A percentile compares a stretch with the other conserved stretches of the same genome.
Conservation (phyloP, 345 rosid genomes). For the Lagerstroemia speciosa region DNA sequence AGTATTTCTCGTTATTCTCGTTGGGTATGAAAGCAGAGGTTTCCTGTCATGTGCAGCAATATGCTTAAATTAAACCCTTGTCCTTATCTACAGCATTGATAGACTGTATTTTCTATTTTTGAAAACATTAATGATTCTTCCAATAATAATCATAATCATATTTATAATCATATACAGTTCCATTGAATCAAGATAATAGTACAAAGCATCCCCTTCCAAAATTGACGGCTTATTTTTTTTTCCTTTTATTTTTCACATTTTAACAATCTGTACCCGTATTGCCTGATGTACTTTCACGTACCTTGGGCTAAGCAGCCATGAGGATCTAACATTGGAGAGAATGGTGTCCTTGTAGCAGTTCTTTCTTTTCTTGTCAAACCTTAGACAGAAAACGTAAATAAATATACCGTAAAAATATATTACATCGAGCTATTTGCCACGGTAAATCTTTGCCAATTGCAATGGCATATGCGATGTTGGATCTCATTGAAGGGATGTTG, state of each 20-base stretch:
- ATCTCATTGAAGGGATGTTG: background rate
- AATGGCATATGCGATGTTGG: background rate
- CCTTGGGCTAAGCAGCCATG: background rate
- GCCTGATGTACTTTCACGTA: background rate
- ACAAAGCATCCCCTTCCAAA: background rate
- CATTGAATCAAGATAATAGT: background rate
- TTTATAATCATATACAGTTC: background rate
- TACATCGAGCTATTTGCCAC: no score
- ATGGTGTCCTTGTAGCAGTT: background rate
- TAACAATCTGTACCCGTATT: background rate
- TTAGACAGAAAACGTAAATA: no score
- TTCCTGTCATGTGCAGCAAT: slow-evolving; percentile 1
- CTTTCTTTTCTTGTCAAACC: background rate
- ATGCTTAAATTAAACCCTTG: slow-evolving; percentile 3
- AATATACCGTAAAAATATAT: no score
- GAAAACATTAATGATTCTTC: background rate
- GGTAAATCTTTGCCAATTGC: no score
- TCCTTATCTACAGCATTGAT: background rate
- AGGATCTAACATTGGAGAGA: background rate
- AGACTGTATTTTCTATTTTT: background rate
- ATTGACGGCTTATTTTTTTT: background rate
- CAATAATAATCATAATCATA: background rate
- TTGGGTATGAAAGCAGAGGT: background rate
- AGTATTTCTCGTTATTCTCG: background rate
- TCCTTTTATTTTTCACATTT: background rate